Conservation (phyloP, 108 stramenopile genomes). For the Skeletonema grethae region DNA sequence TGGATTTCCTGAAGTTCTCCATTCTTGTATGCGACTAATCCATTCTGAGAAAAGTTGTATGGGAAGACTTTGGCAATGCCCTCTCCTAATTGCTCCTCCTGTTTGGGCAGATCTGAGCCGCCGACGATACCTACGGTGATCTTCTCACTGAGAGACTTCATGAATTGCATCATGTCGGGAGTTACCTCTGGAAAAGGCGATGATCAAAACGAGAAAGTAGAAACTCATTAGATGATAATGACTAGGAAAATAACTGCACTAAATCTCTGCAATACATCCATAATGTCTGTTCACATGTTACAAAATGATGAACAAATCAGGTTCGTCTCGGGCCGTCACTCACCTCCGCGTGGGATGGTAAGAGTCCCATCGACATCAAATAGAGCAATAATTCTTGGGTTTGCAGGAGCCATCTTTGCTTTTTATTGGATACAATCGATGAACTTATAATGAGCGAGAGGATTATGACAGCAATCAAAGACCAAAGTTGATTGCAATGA, state of each 20-base stretch:
- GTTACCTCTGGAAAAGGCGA: slow-evolving; percentile 55
- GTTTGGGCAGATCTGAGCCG: slow-evolving; percentile 97
- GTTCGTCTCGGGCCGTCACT: neutral
- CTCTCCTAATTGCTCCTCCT: slow-evolving; percentile 97
- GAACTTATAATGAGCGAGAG: neutral
- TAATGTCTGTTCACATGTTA: neutral
- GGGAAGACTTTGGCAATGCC: slow-evolving; percentile 88
- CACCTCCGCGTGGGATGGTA: slow-evolving; percentile 89
- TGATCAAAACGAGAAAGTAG: no score
- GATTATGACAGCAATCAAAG: no score
- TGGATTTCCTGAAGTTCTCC: slow-evolving; percentile 80
- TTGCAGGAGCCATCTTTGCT: slow-evolving; percentile 61
- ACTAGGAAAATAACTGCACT: no score
- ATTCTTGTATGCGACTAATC: slow-evolving; percentile 96
- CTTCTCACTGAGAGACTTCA: slow-evolving; percentile 85
- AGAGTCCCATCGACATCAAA: slow-evolving; percentile 99
- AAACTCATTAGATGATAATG: no score
- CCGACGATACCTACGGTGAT: slow-evolving; percentile 99
- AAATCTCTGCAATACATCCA: no score
- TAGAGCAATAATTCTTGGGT: slow-evolving; percentile 92
- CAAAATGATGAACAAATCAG: neutral
- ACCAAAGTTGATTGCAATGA: no score
- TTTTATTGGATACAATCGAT: slow-evolving; percentile 12
- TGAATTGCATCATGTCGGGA: slow-evolving; percentile 88
- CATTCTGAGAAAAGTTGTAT: slow-evolving; percentile 99